A percentile compares a stretch with the other conserved stretches of the same genome.
Conservation (phyloP, 306 rosid genomes). For the Hippophae tibetana region DNA sequence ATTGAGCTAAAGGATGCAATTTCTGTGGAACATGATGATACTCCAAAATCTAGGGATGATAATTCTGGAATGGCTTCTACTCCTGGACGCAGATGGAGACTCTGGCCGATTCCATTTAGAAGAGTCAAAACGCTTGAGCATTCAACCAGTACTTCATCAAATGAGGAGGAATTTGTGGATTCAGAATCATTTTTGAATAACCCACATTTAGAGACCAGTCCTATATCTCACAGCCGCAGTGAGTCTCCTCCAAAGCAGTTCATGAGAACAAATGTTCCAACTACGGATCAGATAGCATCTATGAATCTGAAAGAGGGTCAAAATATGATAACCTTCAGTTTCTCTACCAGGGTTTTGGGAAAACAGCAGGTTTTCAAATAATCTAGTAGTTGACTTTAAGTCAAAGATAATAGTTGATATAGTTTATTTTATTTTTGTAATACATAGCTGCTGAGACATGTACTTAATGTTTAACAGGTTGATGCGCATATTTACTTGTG, state of each 20-base stretch:
- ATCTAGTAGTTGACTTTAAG: constrained; percentile 12
- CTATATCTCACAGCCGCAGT: constrained; percentile 17
- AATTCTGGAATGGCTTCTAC: constrained; percentile 33
- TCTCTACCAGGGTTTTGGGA: constrained; percentile 88
- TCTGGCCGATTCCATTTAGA: constrained; percentile 86
- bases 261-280: constrained; percentile 85
- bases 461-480: constrained; percentile 43
- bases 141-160: constrained; percentile 45
- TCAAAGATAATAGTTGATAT: constrained; percentile 4
- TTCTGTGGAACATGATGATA: constrained; percentile 58
- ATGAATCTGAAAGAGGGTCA: constrained; percentile 93
- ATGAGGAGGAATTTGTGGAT: constrained; percentile 81
- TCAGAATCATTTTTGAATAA: constrained; percentile 53
- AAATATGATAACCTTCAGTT: constrained; percentile 79
- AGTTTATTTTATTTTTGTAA: constrained; percentile 9
- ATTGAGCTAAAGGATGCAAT: constrained; percentile 59
- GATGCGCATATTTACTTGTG: constrained; percentile 97
- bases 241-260: constrained; percentile 60
- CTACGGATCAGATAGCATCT: constrained; percentile 90
- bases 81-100: constrained; percentile 78
- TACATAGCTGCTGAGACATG: constrained; percentile 22
- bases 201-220: constrained; percentile 31
- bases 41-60: constrained; percentile 33
- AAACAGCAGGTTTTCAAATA: constrained; percentile 65
- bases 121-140: constrained; percentile 81